These are phyloP conservation scores for Odonthalia washingtoniensis DNA, from an alignment of 31 red algal species.

Conservation along the genomic window DNA sequence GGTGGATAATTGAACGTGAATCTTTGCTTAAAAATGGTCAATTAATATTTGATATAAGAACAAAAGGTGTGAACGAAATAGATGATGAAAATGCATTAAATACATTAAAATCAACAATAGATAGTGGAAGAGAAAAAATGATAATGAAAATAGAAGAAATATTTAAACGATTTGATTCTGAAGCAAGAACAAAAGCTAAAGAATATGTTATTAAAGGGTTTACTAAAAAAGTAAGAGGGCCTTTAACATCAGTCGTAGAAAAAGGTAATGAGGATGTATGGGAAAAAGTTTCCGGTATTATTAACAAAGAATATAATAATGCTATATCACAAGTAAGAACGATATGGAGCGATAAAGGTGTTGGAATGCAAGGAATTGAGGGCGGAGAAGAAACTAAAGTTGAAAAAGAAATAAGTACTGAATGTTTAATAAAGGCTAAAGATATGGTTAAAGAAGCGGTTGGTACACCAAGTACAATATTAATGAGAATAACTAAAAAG, in stretches of 20 bases:
- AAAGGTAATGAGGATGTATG: constrained; percentile 57
- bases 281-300: constrained; percentile 63
- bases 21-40: constrained; percentile 31
- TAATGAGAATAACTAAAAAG: constrained; percentile 73
- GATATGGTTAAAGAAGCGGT: constrained; percentile 63
- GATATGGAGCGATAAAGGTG: constrained; percentile 54
- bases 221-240: constrained; percentile 56
- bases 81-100: constrained; percentile 45
- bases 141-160: constrained; percentile 40
- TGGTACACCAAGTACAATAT: constrained; percentile 66
- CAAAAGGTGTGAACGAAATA: neutral
- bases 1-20: constrained; percentile 46
- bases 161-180: constrained; percentile 44
- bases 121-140: constrained; percentile 37
- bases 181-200: constrained; percentile 37
- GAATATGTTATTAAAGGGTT: constrained; percentile 48
- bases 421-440: constrained; percentile 48
- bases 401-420: constrained; percentile 57
- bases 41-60: constrained; percentile 61
- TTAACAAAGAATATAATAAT: constrained; percentile 53
- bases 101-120: constrained; percentile 23
- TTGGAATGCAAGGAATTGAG: constrained; percentile 44
- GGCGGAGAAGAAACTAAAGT: constrained; percentile 39
- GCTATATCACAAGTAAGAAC: constrained; percentile 51
- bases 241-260: constrained; percentile 64